These are phyloP conservation scores for Pulveroboletus ravenelii DNA, from an alignment of 768 basidiomycete species.

Conservation along the genomic window DNA sequence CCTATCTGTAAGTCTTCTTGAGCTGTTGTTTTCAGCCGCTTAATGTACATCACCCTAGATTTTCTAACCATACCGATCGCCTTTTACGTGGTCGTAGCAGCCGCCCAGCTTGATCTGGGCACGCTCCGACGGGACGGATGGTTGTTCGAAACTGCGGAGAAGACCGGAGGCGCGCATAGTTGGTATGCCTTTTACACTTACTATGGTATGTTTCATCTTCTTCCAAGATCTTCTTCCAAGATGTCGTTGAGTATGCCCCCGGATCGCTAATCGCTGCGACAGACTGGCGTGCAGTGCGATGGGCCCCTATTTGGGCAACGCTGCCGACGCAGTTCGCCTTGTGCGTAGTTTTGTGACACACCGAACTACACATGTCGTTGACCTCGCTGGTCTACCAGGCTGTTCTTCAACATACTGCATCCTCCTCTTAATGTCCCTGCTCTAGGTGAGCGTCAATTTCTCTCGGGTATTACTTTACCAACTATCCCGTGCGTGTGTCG, in stretches of 20 bases:
- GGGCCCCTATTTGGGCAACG: slow-evolving; percentile 69
- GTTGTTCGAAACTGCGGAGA: slow-evolving; percentile 66
- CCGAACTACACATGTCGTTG: slow-evolving; percentile 1
- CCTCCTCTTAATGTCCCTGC: slow-evolving; percentile 89
- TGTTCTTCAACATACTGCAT: slow-evolving; percentile 84
- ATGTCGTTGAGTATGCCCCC: neutral
- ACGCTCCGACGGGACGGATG: slow-evolving; percentile 65
- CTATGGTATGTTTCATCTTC: slow-evolving; percentile 48
- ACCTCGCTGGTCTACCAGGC: slow-evolving; percentile 36
- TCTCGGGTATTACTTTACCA: neutral
- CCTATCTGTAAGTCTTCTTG: slow-evolving; percentile 61
- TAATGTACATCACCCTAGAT: slow-evolving; percentile 38
- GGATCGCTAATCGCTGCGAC: neutral
- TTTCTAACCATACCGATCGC: slow-evolving; percentile 74
- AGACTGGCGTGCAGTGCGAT: slow-evolving; percentile 63
- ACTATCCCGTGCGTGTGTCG: neutral
- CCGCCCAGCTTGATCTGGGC: slow-evolving; percentile 55
- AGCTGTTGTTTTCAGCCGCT: neutral
- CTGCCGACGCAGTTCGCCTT: slow-evolving; percentile 93
- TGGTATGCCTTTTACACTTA: slow-evolving; percentile 90
- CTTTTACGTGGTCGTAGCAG: slow-evolving; percentile 78
- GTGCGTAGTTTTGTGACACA: slow-evolving; percentile 39
- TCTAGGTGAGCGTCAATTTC: slow-evolving; percentile 46
- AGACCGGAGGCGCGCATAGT: slow-evolving; percentile 28
- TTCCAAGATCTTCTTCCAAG: neutral